Conservation (phyloP, 2,329 filamentous ascomycete species). For the Fonsecaea erecta region DNA sequence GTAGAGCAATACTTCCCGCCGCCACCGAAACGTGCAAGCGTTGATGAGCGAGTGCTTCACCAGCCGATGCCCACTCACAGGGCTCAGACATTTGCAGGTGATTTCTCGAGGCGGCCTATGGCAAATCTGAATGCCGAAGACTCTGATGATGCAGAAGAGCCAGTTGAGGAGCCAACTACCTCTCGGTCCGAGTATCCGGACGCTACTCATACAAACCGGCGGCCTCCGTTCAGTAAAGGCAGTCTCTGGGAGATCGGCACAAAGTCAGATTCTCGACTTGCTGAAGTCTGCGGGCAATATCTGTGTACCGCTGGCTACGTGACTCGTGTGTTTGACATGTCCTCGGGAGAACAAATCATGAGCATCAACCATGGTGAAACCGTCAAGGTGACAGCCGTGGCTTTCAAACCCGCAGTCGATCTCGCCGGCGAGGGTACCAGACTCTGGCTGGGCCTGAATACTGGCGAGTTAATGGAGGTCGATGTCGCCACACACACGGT, state of each 20-base stretch:
- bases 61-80: slow-evolving; percentile 18
- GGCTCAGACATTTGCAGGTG: slow-evolving; percentile 23
- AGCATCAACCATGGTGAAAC: slow-evolving; percentile 84
- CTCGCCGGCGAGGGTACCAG: slow-evolving; percentile 79
- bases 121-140: slow-evolving; percentile 46
- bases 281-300: slow-evolving; percentile 86
- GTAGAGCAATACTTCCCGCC: slow-evolving; percentile 40
- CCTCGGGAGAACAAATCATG: slow-evolving; percentile 79
- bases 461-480: slow-evolving; percentile 86
- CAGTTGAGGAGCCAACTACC: slow-evolving; percentile 56
- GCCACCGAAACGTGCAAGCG: slow-evolving; percentile 41
- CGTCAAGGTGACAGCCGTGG: slow-evolving; percentile 76
- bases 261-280: slow-evolving; percentile 82
- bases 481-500: slow-evolving; percentile 77
- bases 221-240: slow-evolving; percentile 74
- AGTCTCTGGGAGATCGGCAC: slow-evolving; percentile 77
- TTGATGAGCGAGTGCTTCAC: slow-evolving; percentile 22
- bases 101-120: slow-evolving; percentile 18
- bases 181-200: slow-evolving; percentile 76
- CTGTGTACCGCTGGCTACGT: slow-evolving; percentile 85
- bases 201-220: slow-evolving; percentile 78
- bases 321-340: slow-evolving; percentile 85
- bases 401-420: slow-evolving; percentile 80
- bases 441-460: slow-evolving; percentile 88
- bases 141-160: slow-evolving; percentile 55